Conservation (phyloP, 2,329 filamentous ascomycete genomes). For the Penicillium hesseltinei region DNA sequence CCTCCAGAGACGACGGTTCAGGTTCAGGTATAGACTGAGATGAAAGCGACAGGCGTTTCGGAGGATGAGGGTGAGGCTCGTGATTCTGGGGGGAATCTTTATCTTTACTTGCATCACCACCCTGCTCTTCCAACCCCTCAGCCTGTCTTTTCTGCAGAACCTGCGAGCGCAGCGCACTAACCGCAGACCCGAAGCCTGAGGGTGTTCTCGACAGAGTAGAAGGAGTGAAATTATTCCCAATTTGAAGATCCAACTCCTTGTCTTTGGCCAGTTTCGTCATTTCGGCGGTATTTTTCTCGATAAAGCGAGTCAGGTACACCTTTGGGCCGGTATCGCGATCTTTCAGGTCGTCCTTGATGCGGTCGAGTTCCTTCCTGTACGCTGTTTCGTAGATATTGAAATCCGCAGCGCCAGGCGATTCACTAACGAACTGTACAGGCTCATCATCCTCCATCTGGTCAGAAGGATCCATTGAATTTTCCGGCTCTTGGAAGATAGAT, state of each 20-base stretch:
- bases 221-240: constrained; percentile 8
- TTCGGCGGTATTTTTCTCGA: constrained; percentile 43
- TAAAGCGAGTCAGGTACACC: constrained; percentile 57
- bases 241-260: constrained; percentile 23
- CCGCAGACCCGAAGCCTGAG: constrained; percentile 18
- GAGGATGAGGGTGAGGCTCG: constrained; percentile 16
- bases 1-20: constrained; percentile 21
- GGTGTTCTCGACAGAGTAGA: constrained; percentile 3
- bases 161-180: constrained; percentile 19
- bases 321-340: constrained; percentile 49
- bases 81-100: not conserved
- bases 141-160: constrained; percentile 18
- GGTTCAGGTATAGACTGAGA: constrained; percentile 16
- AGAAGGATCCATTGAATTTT: constrained; percentile 24
- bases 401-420: constrained; percentile 80
- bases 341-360: constrained; percentile 55
- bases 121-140: not conserved
- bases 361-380: constrained; percentile 76
- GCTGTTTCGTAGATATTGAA: constrained; percentile 87
- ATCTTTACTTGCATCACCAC: not conserved
- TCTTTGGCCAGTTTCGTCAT: constrained; percentile 35
- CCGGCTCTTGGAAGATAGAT: constrained; percentile 23
- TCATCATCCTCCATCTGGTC: constrained; percentile 20
- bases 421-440: constrained; percentile 60
- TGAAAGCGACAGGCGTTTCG: constrained; percentile 11